A percentile compares a stretch with the other conserved stretches of the same genome.
These are phyloP conservation scores for Leccinum subspadiceum DNA, from an alignment of 1,284 basidiomycete species.

Conservation along the genomic window DNA sequence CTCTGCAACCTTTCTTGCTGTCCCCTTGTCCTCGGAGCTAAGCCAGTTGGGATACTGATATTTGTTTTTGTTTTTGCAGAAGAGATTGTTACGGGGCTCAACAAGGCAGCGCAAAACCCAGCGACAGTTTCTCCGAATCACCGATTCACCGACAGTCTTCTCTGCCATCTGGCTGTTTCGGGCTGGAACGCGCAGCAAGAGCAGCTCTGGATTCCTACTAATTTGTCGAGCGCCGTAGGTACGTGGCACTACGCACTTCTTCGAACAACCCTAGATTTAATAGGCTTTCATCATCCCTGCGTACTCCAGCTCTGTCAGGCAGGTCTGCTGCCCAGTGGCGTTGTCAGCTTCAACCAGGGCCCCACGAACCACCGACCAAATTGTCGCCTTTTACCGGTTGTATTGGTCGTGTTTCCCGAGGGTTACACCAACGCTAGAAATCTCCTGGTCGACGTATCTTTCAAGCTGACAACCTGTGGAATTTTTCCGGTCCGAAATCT, in stretches of 20 bases:
- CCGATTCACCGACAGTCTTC: conserved; percentile 18
- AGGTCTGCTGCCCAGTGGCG: conserved; percentile 5
- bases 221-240: neutral
- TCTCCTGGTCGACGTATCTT: neutral
- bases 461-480: neutral
- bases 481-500: neutral
- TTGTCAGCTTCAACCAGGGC: neutral
- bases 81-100: neutral
- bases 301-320: conserved; percentile 5
- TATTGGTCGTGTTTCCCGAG: neutral
- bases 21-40: conserved; percentile 6
- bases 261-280: neutral
- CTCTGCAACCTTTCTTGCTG: conserved; percentile 8
- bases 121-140: conserved; percentile 24
- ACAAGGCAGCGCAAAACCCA: conserved; percentile 18
- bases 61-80: conserved; percentile 26
- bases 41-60: conserved; percentile 8
- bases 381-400: neutral
- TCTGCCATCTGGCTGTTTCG: neutral
- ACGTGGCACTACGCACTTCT: neutral
- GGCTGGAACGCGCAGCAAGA: conserved; percentile 6
- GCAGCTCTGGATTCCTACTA: neutral
- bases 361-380: neutral
- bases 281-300: neutral
- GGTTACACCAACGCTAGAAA: neutral